Base-by-base conservation (phyloP, 2,329 filamentous ascomycete genomes). In the Fusarium transvaalense region DNA sequence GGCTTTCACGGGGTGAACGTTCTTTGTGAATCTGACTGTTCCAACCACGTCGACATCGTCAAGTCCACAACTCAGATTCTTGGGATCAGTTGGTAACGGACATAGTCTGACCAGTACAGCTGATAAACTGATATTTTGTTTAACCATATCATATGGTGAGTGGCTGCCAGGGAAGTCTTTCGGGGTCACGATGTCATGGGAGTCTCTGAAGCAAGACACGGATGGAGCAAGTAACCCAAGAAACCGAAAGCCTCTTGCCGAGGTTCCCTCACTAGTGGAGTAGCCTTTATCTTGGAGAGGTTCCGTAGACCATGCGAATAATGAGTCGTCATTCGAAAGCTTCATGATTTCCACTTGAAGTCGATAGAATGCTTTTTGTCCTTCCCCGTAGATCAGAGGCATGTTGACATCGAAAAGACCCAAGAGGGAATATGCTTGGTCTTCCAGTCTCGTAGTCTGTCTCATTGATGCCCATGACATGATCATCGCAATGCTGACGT, bases 281-380 rank as follows among this genome's bases (percentile, higher is more conserved):
- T 63, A 63, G 0, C 61, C 61, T n/a, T 32, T 25, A 2, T 34
- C 25, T 3, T 63, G 37, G 0, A 63, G n/a, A 7, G 61, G 61
- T 23, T 63, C 61, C 3, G 61, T 63, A 2, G 58, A 63, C 61
- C 61, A 64, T 1, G 61, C 61, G 1, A 64, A 64, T 1, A 64
- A 14, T 0, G 59, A 64, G 14, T 64, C 59, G 1, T 64, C 61
- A 2, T 58, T 64, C 6, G 61, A 64, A 8, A 39, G 42, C 17
- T 64, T 64, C 59, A 64, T 64, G 5, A 64, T 64, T 13, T 64
- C 61, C 4, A 64, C 59, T 12, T 64, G 61, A 6, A 64, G 45
- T 2, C 61, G 38, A 1, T 64, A 64, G 10, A 64, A 64, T 0
- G 61, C 59, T 13, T 64, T 64, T 2, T 56, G 51, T 0, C 61